Evolutionary conservation across 352 stramenopile species (phyloP).

Genomic region (Pythium grandisporangium): DNA sequence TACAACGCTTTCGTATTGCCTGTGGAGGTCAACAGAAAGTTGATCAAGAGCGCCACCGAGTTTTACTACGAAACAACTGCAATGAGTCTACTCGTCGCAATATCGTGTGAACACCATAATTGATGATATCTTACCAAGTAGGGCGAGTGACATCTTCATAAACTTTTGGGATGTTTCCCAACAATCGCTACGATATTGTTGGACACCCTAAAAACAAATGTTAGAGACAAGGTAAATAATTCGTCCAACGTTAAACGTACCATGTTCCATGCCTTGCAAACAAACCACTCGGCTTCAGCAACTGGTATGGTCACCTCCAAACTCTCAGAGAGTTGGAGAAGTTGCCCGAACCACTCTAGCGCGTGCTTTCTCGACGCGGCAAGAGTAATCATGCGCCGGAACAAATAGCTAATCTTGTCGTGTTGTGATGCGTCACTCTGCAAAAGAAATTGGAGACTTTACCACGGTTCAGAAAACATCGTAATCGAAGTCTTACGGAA

Average conservation of each 20-base stretch:
- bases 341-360: slow-evolving; percentile 54
- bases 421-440: slow-evolving; percentile 25
- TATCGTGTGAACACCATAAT: too few relatives aligned
- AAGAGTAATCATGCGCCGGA: slow-evolving; percentile 49
- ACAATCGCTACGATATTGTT: slow-evolving; percentile 10
- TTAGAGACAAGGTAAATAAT: neutral
- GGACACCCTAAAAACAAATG: slow-evolving; percentile 11
- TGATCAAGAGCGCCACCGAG: slow-evolving; percentile 17
- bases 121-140: slow-evolving; percentile 9
- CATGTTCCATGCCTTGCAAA: slow-evolving; percentile 69
- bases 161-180: slow-evolving; percentile 10
- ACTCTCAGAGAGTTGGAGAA: slow-evolving; percentile 41
- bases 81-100: too few relatives aligned
- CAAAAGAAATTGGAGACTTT: slow-evolving; percentile 33
- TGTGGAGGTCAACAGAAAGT: slow-evolving; percentile 20
- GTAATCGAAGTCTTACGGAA: neutral
- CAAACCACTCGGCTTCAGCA: slow-evolving; percentile 59
- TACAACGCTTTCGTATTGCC: slow-evolving; percentile 30
- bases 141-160: slow-evolving; percentile 9
- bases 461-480: too few relatives aligned
- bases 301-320: slow-evolving; percentile 34
- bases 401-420: slow-evolving; percentile 38
- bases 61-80: slow-evolving; percentile 20
- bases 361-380: slow-evolving; percentile 27
- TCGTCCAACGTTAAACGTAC: too few relatives aligned